Base-by-base conservation (phyloP, 208 protist species). In the Leishmania major region DNA sequence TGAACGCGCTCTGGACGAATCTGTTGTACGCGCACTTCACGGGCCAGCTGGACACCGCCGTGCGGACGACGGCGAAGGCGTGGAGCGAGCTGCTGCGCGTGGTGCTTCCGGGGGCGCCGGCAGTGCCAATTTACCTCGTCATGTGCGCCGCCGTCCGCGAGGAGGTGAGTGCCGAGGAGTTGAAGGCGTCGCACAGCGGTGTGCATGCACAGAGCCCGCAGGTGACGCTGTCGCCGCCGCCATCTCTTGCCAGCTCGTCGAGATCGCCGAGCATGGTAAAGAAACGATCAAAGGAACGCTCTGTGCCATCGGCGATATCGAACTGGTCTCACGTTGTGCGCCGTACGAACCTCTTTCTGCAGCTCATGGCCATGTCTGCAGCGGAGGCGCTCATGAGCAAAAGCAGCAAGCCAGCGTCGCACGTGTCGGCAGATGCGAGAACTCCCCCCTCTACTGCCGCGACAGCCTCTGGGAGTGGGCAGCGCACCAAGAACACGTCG, bases 1-100 rank as follows among this genome's bases (percentile, higher is more conserved):
- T 86, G 69, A 95, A 93, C 81, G 91, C 93, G n/a, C 92, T 96
- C 84, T 96, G 93, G 93, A 88, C 85, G 28, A 94, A 93, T 79
- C 75, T 96, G 49, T 80, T 96, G 37, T 96, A 94, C 84, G 88
- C 89, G 3, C 91, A 92, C 78, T 96, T 89, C 82, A 89, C 87
- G 0, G 85, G 82, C 28, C 82, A 86, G 70, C 82, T 96, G 60
- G 87, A 94, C 71, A 88, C 91, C 51, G 76, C 91, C 11, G 66
- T 77, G 55, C 83, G 89, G 37, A 82, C 83, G 40, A 77, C 85
- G 40, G 85, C 88, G 11, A 84, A 89, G 81, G 82, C 71, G 69
- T 96, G 93, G 93, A 93, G 85, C 71, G 72, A 80, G 57, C 77
- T 96, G 77, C 85, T 96, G 25, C 91, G 83, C 77, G 79, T 92